Conservation (phyloP, 1,139 yeast genomes). For the Pichia cactophila region DNA sequence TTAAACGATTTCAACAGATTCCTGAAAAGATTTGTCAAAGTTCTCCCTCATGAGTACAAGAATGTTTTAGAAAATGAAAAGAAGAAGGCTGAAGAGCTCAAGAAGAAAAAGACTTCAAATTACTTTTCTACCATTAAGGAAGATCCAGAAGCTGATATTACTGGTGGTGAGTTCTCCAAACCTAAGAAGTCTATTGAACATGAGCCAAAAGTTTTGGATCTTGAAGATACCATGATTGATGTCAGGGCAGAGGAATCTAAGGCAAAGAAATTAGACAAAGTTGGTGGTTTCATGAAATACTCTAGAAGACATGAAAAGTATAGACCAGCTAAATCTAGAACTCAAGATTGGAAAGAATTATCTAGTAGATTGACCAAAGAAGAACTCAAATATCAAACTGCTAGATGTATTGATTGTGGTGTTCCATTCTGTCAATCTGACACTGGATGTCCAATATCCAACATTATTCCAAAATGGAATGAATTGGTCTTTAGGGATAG, state of each 20-base stretch:
- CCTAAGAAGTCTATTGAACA: slow-evolving; percentile 35
- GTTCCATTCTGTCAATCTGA: slow-evolving; percentile 98
- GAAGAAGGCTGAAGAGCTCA: slow-evolving; percentile 57
- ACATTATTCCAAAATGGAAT: slow-evolving; percentile 96
- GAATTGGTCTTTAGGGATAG: slow-evolving; percentile 91
- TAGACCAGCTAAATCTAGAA: slow-evolving; percentile 68
- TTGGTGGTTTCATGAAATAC: slow-evolving; percentile 89
- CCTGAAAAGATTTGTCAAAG: slow-evolving; percentile 86
- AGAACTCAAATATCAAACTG: slow-evolving; percentile 85
- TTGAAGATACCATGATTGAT: slow-evolving; percentile 83
- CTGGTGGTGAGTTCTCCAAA: slow-evolving; percentile 67
- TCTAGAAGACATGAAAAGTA: slow-evolving; percentile 83
- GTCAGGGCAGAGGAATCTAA: slow-evolving; percentile 56
- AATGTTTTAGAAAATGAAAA: slow-evolving; percentile 79
- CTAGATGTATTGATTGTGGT: slow-evolving; percentile 99
- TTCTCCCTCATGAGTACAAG: slow-evolving; percentile 87
- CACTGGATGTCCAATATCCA: slow-evolving; percentile 96
- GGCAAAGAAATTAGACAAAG: slow-evolving; percentile 60
- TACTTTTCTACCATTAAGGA: slow-evolving; percentile 64
- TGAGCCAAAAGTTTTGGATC: slow-evolving; percentile 83
- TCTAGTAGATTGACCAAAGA: slow-evolving; percentile 74
- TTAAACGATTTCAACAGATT: slow-evolving; percentile 82
- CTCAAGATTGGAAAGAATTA: slow-evolving; percentile 90
- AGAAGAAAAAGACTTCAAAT: slow-evolving; percentile 49
- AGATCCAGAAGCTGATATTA: slow-evolving; percentile 79